Evolutionary conservation across 306 rosid genomes (phyloP).

Genomic region (Medicago ruthenica): DNA sequence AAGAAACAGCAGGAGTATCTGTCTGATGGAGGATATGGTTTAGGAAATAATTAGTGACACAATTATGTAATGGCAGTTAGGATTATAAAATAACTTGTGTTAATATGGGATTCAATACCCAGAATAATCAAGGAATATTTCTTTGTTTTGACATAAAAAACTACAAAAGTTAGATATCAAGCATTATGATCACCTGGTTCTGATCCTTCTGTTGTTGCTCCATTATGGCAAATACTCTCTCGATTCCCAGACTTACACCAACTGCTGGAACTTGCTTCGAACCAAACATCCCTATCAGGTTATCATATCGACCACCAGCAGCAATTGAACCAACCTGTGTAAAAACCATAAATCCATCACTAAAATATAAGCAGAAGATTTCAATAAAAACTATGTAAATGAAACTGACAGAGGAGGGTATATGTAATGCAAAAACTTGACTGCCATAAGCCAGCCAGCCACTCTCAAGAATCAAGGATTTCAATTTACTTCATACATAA

Average conservation of each 20-base stretch:
- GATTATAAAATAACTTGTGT: neutral
- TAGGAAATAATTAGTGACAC: neutral
- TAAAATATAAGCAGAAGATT: conserved; percentile 4
- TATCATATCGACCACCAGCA: conserved; percentile 94
- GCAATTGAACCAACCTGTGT: conserved; percentile 91
- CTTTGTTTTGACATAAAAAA: conserved; percentile 10
- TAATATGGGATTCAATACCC: neutral
- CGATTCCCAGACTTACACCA: conserved; percentile 98
- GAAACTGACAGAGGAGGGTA: conserved; percentile 9
- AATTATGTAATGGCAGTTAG: conserved; percentile 3
- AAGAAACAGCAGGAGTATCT: neutral
- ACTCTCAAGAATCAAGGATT: conserved; percentile 18
- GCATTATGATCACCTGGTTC: conserved; percentile 66
- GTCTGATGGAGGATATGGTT: neutral
- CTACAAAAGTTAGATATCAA: conserved; percentile 4
- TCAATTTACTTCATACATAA: conserved; percentile 24
- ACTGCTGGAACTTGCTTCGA: conserved; percentile 88
- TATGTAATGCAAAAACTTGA: conserved; percentile 17
- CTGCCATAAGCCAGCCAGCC: conserved; percentile 1
- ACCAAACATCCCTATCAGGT: conserved; percentile 92
- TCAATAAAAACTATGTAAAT: neutral
- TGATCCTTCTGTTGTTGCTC: conserved; percentile 74
- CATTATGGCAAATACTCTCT: conserved; percentile 90
- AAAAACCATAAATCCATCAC: conserved; percentile 33
- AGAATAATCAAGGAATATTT: conserved; percentile 23